These are phyloP conservation scores for Apocynum venetum DNA, from an alignment of 257 asterid genomes.

Conservation along the genomic window DNA sequence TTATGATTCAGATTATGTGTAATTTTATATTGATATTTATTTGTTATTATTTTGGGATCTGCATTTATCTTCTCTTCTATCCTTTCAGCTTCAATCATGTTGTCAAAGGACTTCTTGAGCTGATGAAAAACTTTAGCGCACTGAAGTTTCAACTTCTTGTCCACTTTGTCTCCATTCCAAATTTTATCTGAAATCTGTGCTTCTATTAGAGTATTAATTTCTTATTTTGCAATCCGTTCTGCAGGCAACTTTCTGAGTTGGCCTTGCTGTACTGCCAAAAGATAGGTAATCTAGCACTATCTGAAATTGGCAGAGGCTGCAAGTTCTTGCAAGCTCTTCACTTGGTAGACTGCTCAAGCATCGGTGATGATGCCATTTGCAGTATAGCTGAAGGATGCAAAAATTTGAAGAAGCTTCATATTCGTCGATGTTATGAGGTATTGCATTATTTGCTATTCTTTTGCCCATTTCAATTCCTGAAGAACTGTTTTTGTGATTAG, in stretches of 20 bases:
- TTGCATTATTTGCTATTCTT: constrained; percentile 9
- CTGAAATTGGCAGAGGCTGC: constrained; percentile 87
- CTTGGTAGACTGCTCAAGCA: constrained; percentile 86
- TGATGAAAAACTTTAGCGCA: neutral
- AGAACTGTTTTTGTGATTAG: neutral
- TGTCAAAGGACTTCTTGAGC: neutral
- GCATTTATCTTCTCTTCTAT: neutral
- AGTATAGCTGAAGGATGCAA: constrained; percentile 79
- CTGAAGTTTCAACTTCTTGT: constrained; percentile 6
- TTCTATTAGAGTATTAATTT: constrained; percentile 14
- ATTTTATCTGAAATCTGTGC: neutral
- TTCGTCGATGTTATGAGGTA: constrained; percentile 93
- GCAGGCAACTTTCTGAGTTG: constrained; percentile 75
- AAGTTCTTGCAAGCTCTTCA: constrained; percentile 86
- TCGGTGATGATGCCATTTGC: constrained; percentile 78
- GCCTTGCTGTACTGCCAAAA: constrained; percentile 77
- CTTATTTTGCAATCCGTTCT: constrained; percentile 20
- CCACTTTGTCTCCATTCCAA: neutral
- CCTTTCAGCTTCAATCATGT: neutral
- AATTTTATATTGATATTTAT: neutral
- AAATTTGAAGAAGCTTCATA: constrained; percentile 76
- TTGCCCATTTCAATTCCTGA: neutral
- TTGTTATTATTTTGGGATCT: neutral
- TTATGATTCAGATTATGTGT: neutral
- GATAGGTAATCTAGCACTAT: constrained; percentile 59